Evolutionary conservation across 2,329 filamentous ascomycete species (phyloP).

Genomic region (Aureobasidium melanogenum): DNA sequence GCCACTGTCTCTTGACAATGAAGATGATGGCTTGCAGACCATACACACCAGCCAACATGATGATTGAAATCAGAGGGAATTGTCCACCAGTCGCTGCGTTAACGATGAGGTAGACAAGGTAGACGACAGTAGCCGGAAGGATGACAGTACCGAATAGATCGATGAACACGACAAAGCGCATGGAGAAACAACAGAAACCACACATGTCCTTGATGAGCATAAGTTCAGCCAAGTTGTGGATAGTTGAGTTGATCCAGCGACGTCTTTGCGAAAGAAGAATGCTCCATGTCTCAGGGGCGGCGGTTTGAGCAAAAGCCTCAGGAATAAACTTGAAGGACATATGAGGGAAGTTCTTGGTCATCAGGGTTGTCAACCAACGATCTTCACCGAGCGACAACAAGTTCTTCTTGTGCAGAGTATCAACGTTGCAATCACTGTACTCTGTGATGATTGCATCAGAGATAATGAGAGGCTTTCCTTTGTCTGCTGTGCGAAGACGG

Average conservation of each 20-base stretch:
- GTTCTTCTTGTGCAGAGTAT: constrained; percentile 94
- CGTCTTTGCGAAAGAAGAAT: constrained; percentile 94
- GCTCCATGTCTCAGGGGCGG: constrained; percentile 87
- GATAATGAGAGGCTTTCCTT: constrained; percentile 89
- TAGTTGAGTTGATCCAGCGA: constrained; percentile 98
- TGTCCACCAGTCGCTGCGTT: constrained; percentile 60
- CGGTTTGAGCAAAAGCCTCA: constrained; percentile 86
- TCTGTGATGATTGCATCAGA: constrained; percentile 79
- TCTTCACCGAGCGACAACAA: constrained; percentile 88
- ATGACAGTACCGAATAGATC: constrained; percentile 90
- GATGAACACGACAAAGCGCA: constrained; percentile 93
- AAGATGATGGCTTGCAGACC: constrained; percentile 95
- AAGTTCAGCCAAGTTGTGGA: constrained; percentile 90
- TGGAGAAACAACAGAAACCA: constrained; percentile 97
- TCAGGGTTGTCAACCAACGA: constrained; percentile 91
- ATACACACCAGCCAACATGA: constrained; percentile 85
- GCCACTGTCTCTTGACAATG: constrained; percentile 94
- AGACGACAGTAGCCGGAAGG: constrained; percentile 78
- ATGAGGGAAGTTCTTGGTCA: constrained; percentile 93
- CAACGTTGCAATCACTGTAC: constrained; percentile 80
- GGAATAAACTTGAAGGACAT: constrained; percentile 97
- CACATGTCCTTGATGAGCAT: constrained; percentile 88
- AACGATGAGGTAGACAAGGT: constrained; percentile 84
- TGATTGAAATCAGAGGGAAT: constrained; percentile 78
- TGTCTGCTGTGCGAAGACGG: constrained; percentile 84